phyloP scores from a whole-genome alignment of 805 yeast species.

The Huiozyma naganishii region DNA sequence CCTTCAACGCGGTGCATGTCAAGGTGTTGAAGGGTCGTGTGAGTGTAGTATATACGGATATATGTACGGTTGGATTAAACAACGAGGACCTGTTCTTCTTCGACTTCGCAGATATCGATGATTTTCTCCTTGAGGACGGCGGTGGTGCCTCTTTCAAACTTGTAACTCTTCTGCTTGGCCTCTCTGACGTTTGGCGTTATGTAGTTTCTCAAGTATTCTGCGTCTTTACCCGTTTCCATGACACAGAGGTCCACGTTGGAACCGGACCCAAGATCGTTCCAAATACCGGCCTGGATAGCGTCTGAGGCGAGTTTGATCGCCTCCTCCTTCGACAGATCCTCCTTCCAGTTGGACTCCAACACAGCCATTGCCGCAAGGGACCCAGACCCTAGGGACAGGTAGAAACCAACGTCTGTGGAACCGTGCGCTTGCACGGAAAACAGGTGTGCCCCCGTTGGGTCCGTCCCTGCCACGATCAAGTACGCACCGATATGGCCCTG shows the following conservation, averaged over 20 bases:
- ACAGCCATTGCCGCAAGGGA: constrained; percentile 98
- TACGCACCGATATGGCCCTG: constrained; percentile 98
- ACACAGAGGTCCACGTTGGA: constrained; percentile 97
- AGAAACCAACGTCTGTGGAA: constrained; percentile 90
- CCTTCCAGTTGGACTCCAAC: constrained; percentile 78
- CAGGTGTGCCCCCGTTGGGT: constrained; percentile 90
- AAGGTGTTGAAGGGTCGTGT: too few relatives aligned
- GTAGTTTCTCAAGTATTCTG: constrained; percentile 75
- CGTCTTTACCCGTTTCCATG: constrained; percentile 87
- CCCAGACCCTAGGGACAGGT: constrained; percentile 90
- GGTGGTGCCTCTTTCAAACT: constrained; percentile 89
- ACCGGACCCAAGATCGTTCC: constrained; percentile 98
- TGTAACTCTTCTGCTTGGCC: constrained; percentile 70
- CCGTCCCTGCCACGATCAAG: constrained; percentile 94
- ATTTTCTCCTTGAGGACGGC: constrained; percentile 65
- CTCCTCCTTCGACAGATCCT: constrained; percentile 69
- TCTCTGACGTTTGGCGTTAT: constrained; percentile 84
- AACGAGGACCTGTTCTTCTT: constrained; percentile 32
- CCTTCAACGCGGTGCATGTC: too few relatives aligned
- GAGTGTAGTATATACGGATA: too few relatives aligned
- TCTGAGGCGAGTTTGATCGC: constrained; percentile 86
- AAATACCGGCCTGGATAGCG: constrained; percentile 95
- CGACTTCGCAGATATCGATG: constrained; percentile 54
- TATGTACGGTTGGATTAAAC: too few relatives aligned
- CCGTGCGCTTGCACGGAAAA: constrained; percentile 96